Percentiles rank a stretch among this genome's conserved stretches.
Conservation (phyloP, 1,284 basidiomycete species). For the Pseudozyma pruni region DNA sequence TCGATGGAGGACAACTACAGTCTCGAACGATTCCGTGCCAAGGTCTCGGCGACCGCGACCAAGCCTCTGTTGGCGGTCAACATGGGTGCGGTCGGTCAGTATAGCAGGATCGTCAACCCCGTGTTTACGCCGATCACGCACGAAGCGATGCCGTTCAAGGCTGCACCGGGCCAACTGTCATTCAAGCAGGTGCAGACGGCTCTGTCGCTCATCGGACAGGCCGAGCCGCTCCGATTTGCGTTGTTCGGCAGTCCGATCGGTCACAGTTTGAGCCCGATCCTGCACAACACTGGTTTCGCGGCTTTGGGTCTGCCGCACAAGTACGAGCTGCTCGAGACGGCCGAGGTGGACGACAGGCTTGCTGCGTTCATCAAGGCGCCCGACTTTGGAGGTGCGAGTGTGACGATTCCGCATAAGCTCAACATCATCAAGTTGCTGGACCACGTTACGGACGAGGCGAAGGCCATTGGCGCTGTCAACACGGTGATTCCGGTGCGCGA, state of each 20-base stretch:
- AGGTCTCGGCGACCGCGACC: constrained; percentile 69
- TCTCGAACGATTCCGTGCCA: constrained; percentile 77
- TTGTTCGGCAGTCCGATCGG: constrained; percentile 89
- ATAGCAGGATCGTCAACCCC: constrained; percentile 81
- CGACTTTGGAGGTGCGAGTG: constrained; percentile 92
- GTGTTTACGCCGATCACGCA: constrained; percentile 92
- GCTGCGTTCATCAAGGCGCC: constrained; percentile 75
- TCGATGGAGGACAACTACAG: constrained; percentile 81
- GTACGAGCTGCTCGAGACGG: constrained; percentile 77
- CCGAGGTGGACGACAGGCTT: constrained; percentile 76
- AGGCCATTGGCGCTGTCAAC: constrained; percentile 65
- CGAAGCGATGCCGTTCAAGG: constrained; percentile 78
- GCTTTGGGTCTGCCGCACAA: constrained; percentile 79
- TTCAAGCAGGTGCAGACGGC: constrained; percentile 86
- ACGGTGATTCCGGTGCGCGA: constrained; percentile 58
- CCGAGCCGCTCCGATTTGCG: constrained; percentile 79
- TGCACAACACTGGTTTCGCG: constrained; percentile 91
- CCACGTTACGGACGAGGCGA: constrained; percentile 56
- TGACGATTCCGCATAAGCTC: constrained; percentile 73
- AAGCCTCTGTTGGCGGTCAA: constrained; percentile 89
- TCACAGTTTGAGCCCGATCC: constrained; percentile 87
- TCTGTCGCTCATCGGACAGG: constrained; percentile 81
- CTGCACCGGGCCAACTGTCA: constrained; percentile 92
- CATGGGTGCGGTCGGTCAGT: constrained; percentile 87
- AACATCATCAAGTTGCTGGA: constrained; percentile 61